Conservation (phyloP, 768 basidiomycete genomes). For the Mycena indigotica region DNA sequence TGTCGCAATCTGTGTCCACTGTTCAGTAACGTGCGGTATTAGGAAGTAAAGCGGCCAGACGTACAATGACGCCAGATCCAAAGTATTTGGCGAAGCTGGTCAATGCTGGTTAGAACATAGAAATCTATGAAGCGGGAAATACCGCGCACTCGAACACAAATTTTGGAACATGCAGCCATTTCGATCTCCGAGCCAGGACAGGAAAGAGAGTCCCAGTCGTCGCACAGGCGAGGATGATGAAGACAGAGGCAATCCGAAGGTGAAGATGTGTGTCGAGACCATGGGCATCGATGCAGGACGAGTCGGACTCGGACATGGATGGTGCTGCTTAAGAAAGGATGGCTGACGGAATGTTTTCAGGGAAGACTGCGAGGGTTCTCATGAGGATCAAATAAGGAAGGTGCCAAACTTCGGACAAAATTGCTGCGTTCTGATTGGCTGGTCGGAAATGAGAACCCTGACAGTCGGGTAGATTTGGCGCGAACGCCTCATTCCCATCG, state of each 20-base stretch:
- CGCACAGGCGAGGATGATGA: constrained; percentile 53
- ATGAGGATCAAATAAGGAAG: neutral
- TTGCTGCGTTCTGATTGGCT: neutral
- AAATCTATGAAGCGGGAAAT: neutral
- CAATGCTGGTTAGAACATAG: neutral
- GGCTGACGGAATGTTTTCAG: neutral
- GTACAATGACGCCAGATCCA: constrained; percentile 85
- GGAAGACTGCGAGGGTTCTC: constrained; percentile 13
- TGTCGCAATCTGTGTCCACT: constrained; percentile 69
- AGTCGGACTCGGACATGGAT: constrained; percentile 13
- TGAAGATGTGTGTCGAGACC: constrained; percentile 40
- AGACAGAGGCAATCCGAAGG: constrained; percentile 57
- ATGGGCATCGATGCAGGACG: constrained; percentile 42
- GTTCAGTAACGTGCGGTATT: too few species aligned
- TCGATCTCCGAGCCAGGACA: constrained; percentile 45
- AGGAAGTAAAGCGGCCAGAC: constrained; percentile 28
- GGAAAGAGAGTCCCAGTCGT: constrained; percentile 56
- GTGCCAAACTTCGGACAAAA: neutral
- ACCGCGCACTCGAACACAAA: constrained; percentile 52
- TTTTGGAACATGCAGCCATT: constrained; percentile 42
- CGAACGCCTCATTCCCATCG: too few species aligned
- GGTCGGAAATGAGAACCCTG: neutral
- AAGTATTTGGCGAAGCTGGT: constrained; percentile 86
- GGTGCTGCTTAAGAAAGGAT: neutral
- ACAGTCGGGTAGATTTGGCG: neutral